Conservation (phyloP, 1,284 basidiomycete species). For the Fomitopsis pinicola region DNA sequence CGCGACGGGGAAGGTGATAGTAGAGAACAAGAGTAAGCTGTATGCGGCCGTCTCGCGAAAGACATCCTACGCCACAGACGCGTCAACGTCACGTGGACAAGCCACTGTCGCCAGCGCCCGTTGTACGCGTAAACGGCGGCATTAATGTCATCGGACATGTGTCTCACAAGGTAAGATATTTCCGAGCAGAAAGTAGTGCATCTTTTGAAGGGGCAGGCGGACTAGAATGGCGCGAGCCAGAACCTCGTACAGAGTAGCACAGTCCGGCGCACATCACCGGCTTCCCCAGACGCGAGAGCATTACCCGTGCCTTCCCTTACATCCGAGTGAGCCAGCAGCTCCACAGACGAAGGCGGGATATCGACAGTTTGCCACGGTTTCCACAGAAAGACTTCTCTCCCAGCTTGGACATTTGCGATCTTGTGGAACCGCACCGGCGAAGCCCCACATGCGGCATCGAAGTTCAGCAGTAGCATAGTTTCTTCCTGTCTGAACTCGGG, state of each 20-base stretch:
- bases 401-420: constrained; percentile 15
- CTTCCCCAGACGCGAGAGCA: background rate
- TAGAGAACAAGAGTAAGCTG: background rate
- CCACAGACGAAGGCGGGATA: too few species aligned
- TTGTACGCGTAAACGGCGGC: too few species aligned
- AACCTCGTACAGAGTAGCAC: background rate
- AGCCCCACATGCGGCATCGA: constrained; percentile 11
- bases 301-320: background rate
- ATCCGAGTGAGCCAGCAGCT: background rate
- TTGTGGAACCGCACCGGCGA: constrained; percentile 10
- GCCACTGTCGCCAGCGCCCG: too few species aligned
- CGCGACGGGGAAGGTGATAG: too few species aligned
- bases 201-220: too few species aligned
- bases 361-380: constrained; percentile 16
- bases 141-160: background rate
- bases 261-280: background rate
- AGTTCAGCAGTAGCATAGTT: constrained; percentile 16
- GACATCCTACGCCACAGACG: background rate
- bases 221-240: background rate
- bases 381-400: constrained; percentile 19
- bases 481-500: constrained; percentile 5
- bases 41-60: background rate
- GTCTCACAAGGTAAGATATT: too few species aligned
- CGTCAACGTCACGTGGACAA: background rate
- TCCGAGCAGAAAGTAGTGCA: too few species aligned